These are phyloP conservation scores for Apocynum venetum DNA, from an alignment of 257 asterid genomes.

Conservation along the genomic window DNA sequence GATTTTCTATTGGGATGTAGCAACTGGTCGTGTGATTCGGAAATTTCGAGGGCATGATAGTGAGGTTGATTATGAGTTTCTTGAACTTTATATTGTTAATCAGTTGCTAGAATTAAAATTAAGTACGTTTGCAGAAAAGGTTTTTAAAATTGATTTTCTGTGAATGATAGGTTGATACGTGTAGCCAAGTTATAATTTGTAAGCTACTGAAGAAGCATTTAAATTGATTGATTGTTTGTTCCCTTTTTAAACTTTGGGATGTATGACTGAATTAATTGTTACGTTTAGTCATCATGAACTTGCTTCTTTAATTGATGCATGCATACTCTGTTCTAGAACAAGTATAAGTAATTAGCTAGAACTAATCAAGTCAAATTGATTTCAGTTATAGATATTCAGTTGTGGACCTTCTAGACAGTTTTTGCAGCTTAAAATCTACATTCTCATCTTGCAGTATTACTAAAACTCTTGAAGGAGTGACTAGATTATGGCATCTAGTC, in stretches of 20 bases:
- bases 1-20: conserved; percentile 96
- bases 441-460: not conserved
- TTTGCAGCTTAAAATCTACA: not conserved
- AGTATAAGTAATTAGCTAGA: not conserved
- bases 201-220: not conserved
- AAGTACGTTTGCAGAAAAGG: not conserved
- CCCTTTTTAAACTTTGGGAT: not conserved
- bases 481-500: not conserved
- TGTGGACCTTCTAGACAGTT: not conserved
- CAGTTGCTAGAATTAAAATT: not conserved
- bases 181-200: not conserved
- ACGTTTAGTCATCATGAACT: not conserved
- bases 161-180: not conserved
- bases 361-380: not conserved
- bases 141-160: not conserved
- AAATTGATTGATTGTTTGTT: too few species aligned
- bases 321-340: not conserved
- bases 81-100: not conserved
- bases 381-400: not conserved
- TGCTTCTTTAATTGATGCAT: not conserved
- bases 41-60: conserved; percentile 98
- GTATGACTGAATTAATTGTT: not conserved
- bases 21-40: conserved; percentile 83
- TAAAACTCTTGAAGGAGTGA: not conserved
- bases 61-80: conserved; percentile 44